A percentile compares a stretch with the other conserved stretches of the same genome.
Evolutionary conservation across 192 early-diverging fungal species (phyloP).

Genomic region (Rhizophagus sp.): DNA sequence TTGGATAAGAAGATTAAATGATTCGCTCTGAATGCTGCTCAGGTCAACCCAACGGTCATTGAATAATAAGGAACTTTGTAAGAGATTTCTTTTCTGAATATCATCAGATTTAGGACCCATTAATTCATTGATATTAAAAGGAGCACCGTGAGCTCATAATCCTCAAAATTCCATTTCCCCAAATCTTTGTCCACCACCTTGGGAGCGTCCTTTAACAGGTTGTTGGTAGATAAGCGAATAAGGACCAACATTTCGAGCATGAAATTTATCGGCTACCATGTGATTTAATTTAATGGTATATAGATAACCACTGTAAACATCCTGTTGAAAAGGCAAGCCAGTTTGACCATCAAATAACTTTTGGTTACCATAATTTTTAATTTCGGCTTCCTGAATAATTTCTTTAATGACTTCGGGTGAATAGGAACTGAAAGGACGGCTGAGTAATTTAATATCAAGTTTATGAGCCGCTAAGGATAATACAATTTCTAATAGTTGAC

Average conservation of each 20-base stretch:
- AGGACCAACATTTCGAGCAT: constrained; percentile 12
- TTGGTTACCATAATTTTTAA: constrained; percentile 18
- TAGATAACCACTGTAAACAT: constrained; percentile 16
- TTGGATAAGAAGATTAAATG: constrained; percentile 18
- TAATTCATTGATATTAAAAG: not conserved
- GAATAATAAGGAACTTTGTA: not conserved
- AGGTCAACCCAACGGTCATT: not conserved
- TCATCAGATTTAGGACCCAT: constrained; percentile 14
- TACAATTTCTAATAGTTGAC: constrained; percentile 3
- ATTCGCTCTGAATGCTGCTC: constrained; percentile 1
- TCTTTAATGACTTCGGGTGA: constrained; percentile 4
- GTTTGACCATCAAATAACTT: constrained; percentile 26
- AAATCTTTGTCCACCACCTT: constrained; percentile 17
- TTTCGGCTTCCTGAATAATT: constrained; percentile 20
- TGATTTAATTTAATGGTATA: constrained; percentile 20
- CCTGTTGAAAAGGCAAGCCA: constrained; percentile 20
- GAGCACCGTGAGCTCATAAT: not conserved
- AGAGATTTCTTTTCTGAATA: not conserved
- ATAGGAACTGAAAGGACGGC: constrained; percentile 9
- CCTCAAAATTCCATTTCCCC: constrained; percentile 21
- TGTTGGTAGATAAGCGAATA: constrained; percentile 22
- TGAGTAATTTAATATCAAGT: constrained; percentile 10
- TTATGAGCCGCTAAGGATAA: constrained; percentile 1
- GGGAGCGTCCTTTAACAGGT: constrained; percentile 11
- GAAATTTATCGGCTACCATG: constrained; percentile 16